Conservation (phyloP, 352 stramenopile species). For the Globisporangium emineosum region DNA sequence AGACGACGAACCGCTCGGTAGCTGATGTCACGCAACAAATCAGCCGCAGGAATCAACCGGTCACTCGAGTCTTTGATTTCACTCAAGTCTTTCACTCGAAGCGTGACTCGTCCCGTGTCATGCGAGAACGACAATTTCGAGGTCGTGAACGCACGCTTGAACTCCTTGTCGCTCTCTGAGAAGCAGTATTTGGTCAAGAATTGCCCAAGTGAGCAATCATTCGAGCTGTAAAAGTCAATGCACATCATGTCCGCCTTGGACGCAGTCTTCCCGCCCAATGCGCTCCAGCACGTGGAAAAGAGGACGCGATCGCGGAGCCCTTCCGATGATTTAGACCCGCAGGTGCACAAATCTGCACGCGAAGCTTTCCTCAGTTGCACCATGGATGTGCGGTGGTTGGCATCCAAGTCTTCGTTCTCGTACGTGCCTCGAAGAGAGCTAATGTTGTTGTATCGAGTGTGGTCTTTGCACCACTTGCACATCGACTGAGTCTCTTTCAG, state of each 20-base stretch:
- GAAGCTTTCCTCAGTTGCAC: neutral
- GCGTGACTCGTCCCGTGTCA: constrained; percentile 66
- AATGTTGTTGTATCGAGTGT: constrained; percentile 84
- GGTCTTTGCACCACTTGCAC: constrained; percentile 83
- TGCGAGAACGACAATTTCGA: constrained; percentile 85
- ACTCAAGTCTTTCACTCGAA: constrained; percentile 70
- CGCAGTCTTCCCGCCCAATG: constrained; percentile 64
- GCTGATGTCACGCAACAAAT: constrained; percentile 60
- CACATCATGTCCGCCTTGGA: constrained; percentile 88
- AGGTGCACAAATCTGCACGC: constrained; percentile 50
- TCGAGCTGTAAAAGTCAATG: constrained; percentile 84
- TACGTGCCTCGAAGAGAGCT: constrained; percentile 63
- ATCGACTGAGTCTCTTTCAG: constrained; percentile 78
- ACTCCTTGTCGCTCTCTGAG: constrained; percentile 56
- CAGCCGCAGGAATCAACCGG: constrained; percentile 39
- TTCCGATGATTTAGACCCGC: constrained; percentile 54
- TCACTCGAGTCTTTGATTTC: constrained; percentile 67
- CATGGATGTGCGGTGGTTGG: constrained; percentile 14
- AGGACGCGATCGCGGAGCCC: constrained; percentile 65
- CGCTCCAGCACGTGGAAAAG: constrained; percentile 85
- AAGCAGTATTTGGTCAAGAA: constrained; percentile 85
- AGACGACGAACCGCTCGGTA: constrained; percentile 55
- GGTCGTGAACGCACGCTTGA: constrained; percentile 73
- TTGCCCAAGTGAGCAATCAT: constrained; percentile 81
- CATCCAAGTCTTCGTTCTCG: constrained; percentile 19